Evolutionary conservation across 2,329 filamentous ascomycete species (phyloP).

Genomic region (Fusarium veterinarium): DNA sequence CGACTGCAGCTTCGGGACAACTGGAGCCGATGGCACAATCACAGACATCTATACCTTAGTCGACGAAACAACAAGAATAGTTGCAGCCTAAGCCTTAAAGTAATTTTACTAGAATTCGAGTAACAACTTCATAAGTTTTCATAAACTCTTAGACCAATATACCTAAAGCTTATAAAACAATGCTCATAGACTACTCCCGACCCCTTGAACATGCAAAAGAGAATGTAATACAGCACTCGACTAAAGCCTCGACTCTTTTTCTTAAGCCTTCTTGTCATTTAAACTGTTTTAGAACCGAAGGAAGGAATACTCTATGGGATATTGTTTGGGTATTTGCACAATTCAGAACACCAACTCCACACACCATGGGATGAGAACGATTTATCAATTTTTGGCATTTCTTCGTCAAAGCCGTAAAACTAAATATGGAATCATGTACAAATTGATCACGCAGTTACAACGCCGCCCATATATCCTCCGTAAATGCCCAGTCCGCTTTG

Average conservation of each 20-base stretch:
- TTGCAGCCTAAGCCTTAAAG: not conserved
- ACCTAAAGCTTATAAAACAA: not conserved
- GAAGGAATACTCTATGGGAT: not conserved
- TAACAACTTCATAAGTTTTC: not conserved
- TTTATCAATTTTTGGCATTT: constrained; percentile 37
- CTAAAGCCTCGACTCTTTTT: too few relatives aligned
- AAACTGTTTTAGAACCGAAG: not conserved
- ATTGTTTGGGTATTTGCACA: too few relatives aligned
- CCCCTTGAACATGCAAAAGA: not conserved
- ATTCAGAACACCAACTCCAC: constrained; percentile 4
- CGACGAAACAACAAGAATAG: not conserved
- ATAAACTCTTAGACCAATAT: not conserved
- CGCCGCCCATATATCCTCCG: constrained; percentile 31
- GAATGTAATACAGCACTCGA: not conserved
- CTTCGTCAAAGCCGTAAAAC: constrained; percentile 28
- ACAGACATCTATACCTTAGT: not conserved
- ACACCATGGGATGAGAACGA: not conserved
- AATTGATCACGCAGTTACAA: constrained; percentile 38
- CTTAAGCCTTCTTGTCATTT: not conserved
- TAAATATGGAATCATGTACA: constrained; percentile 41
- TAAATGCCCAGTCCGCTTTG: constrained; percentile 17
- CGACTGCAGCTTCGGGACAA: not conserved
- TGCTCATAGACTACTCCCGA: too few relatives aligned
- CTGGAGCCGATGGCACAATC: not conserved
- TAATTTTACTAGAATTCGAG: not conserved